phyloP scores from a whole-genome alignment of 768 basidiomycete genomes.

The Collybiopsis luxurians region DNA sequence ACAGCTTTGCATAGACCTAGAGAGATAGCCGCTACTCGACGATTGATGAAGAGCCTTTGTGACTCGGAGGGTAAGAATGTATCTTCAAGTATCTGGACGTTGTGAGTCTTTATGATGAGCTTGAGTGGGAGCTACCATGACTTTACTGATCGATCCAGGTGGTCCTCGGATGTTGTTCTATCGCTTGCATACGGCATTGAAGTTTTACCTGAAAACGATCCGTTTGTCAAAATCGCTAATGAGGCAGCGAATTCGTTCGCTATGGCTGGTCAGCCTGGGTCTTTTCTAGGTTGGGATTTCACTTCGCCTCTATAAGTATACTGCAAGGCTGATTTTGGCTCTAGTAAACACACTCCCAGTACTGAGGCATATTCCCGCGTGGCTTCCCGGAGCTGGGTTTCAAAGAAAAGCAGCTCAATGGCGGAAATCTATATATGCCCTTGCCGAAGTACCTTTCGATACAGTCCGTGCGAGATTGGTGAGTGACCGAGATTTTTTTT shows the following conservation, averaged over 20 bases:
- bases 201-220: conserved; percentile 23
- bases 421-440: background rate
- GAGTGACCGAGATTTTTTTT: background rate
- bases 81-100: background rate
- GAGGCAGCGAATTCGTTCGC: conserved; percentile 21
- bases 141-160: background rate
- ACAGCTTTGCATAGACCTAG: background rate
- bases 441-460: background rate
- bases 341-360: background rate
- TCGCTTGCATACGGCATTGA: conserved; percentile 27
- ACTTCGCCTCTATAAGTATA: background rate
- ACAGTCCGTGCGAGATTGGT: background rate
- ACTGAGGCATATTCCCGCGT: conserved; percentile 32
- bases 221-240: conserved; percentile 22
- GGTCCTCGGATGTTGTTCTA: background rate
- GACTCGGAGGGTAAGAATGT: background rate
- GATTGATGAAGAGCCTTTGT: background rate
- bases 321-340: background rate
- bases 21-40: background rate
- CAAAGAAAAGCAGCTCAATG: conserved; percentile 24
- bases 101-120: background rate
- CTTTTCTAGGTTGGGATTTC: conserved; percentile 20
- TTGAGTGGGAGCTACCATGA: background rate
- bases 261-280: conserved; percentile 20
- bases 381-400: conserved; percentile 35